Evolutionary conservation across 495 filamentous ascomycete species (phyloP), one percentile per base, ranked within the genome.

Genomic region (Penicillium maclennaniae): DNA sequence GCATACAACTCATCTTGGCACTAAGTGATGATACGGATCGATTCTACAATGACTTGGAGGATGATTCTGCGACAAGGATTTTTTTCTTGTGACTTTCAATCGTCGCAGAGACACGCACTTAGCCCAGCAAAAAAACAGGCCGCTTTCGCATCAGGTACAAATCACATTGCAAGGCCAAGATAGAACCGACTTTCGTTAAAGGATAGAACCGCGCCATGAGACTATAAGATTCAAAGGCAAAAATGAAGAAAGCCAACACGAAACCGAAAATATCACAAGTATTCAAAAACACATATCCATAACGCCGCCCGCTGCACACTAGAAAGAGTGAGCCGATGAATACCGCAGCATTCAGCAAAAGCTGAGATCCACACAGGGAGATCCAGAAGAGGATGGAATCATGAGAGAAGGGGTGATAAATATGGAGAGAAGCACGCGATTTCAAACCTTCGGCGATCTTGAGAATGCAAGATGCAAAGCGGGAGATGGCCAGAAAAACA

Each of bases 281-380:
- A 31, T 40, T 40, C 41, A 42, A 25, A 12, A 54, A 55, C 17
- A 50, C 40, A 37, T 26, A 23, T 37, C 58, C 47, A 48, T 47
- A 63, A 64, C 63, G 63, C 63, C 63, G 55, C 51, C 54, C 63
- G 63, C 63, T 66, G 63, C 63, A 58, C 47, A 44, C 36, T 19
- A 57, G 42, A 51, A 52, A 37, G 52, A 51, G 49, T 53, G 42
- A 48, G 43, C 42, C 27, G 20, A 56, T 56, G 47, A 57, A 63
- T 63, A 58, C 17, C 53, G 56, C 57, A 55, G 43, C 42, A 51
- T 43, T 44, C 43, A 40, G 20, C 45, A 48, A 40, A 43, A 63
- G 47, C 2, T 40, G 49, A 47, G 41, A 16, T 3, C 37, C 26
- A 36, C 21, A 46, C 42, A 38, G 45, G 47, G 41, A 21, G 21